Evolutionary conservation across 345 rosid species (phyloP).

Genomic region (Eucalyptus pauciflora): DNA sequence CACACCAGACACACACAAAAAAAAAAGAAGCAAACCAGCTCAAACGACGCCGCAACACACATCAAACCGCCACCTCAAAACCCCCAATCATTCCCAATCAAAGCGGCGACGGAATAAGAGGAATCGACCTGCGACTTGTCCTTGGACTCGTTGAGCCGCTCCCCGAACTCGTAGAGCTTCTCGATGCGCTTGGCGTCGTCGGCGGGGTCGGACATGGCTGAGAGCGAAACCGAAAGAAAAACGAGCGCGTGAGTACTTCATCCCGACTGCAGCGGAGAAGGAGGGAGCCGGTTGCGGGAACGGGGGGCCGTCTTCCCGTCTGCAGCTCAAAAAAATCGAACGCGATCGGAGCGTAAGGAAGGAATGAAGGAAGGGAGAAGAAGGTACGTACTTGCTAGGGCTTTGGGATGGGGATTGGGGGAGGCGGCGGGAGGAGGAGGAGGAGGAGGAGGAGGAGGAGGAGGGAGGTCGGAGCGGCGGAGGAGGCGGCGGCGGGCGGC

Average conservation of each 20-base stretch:
- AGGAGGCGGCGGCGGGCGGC: background rate
- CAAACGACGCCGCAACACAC: background rate
- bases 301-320: background rate
- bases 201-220: slow-evolving; percentile 45
- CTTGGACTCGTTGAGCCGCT: slow-evolving; percentile 84
- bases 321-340: background rate
- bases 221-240: slow-evolving; percentile 12
- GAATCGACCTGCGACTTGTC: slow-evolving; percentile 78
- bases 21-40: background rate
- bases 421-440: background rate
- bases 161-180: slow-evolving; percentile 96
- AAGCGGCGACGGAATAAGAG: background rate
- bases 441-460: background rate
- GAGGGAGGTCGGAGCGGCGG: background rate
- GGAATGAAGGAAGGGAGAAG: background rate
- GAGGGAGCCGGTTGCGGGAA: too few species aligned
- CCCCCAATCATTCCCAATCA: background rate
- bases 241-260: background rate
- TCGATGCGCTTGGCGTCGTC: slow-evolving; percentile 77
- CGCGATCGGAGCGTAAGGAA: background rate
- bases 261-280: background rate
- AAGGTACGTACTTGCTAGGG: background rate
- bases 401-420: background rate
- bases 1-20: background rate
- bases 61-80: background rate